Evolutionary conservation across 1,284 basidiomycete genomes (phyloP), one percentile per base, ranked within the genome.

Genomic region (Microbotryomycetes sp.): DNA sequence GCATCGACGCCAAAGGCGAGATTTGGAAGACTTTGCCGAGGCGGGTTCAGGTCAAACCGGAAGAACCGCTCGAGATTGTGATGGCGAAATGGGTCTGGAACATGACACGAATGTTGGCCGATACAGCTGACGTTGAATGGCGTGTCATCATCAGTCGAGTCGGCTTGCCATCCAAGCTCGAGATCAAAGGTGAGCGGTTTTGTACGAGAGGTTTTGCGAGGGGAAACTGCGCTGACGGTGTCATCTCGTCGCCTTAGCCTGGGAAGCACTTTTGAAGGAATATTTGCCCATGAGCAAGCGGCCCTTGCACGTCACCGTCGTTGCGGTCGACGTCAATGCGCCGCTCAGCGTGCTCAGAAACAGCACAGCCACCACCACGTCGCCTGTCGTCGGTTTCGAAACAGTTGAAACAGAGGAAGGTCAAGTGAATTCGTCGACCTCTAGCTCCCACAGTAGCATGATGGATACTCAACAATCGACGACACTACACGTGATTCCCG

Each of bases 1-100:
- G 84, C 14, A 76, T 87, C 12, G 89, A 92, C 70, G 83, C 89
- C 70, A 79, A 84, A 5, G 88, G 88, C 4, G 87, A 90, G 72
- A 81, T 79, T 15, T 82, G 85, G 70, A 62, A 56, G 48, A 36
- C 50, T 22, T 28, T 66, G 29, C 56, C 65, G 7, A 53, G 63
- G 28, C 53, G 52, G 15, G 55, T 67, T 48, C 63, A 56, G 58
- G 49, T 28, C 55, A 85, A 36, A 78, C 79, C n/a, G 80, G 81
- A 26, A 77, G 77, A 26, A 80, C 80, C 30, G 64, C 69, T 26
- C 59, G 73, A 30, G 76, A 80, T 67, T 72, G 74, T 30, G 80
- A 80, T 63, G 72, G 81, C 16, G 6, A 59, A 57, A 15, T 58
- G 69, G 51, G 65, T 91, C 4, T 89, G 87, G 86, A 77, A 78